Conservation (phyloP, 164 flowering plant species). For the Chloranthus sessilifolius region DNA sequence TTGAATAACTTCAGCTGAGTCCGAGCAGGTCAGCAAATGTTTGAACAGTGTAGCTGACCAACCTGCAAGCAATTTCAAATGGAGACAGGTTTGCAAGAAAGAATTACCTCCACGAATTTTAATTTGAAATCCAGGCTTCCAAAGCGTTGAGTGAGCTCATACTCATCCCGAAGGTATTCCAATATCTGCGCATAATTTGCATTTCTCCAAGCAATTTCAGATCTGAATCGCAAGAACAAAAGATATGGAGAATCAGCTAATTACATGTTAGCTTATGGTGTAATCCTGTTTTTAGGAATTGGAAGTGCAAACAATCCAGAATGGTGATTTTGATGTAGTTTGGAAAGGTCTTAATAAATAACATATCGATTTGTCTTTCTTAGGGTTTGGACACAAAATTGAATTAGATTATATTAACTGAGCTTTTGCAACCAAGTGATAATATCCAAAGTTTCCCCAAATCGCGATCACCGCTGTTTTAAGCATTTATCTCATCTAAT, state of each 20-base stretch:
- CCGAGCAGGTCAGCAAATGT: neutral
- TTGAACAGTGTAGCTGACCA: neutral
- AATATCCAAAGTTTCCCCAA: too few species aligned
- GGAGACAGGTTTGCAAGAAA: neutral
- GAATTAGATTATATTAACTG: too few species aligned
- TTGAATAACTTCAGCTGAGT: neutral
- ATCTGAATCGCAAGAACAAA: slow-evolving; percentile 52
- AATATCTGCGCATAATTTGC: slow-evolving; percentile 83
- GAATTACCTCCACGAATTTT: slow-evolving; percentile 81
- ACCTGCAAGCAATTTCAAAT: neutral
- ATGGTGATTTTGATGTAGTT: too few species aligned
- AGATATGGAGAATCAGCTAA: slow-evolving; percentile 1
- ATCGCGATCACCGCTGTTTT: too few species aligned
- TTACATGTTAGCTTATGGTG: too few species aligned
- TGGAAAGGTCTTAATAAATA: too few species aligned
- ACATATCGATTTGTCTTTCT: too few species aligned
- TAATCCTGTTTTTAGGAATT: too few species aligned
- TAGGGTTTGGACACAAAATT: too few species aligned
- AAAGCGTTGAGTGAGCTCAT: slow-evolving; percentile 82
- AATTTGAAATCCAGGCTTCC: slow-evolving; percentile 78
- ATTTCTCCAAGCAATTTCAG: slow-evolving; percentile 94
- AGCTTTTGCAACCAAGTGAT: too few species aligned
- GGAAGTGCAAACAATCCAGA: too few species aligned
- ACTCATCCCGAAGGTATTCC: slow-evolving; percentile 89
- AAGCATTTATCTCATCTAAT: too few species aligned